These are phyloP conservation scores for Talaromyces rugulosus DNA, from an alignment of 2,329 filamentous ascomycete species.

Conservation along the genomic window DNA sequence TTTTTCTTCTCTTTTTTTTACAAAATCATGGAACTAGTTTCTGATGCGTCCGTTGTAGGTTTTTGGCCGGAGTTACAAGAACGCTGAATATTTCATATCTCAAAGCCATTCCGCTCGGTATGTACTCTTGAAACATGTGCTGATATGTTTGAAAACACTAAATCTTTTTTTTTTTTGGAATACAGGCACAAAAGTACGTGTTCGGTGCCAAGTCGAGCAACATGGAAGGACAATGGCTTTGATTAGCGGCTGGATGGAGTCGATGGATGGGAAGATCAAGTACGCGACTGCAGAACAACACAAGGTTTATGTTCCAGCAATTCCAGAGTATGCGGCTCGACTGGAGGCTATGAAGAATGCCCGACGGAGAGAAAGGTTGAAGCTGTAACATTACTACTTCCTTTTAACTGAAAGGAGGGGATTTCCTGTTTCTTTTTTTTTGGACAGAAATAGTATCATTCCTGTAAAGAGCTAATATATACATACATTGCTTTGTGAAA, in stretches of 20 bases:
- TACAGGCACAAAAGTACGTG: slow-evolving; percentile 38
- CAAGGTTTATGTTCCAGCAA: slow-evolving; percentile 45
- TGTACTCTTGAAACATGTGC: slow-evolving; percentile 5
- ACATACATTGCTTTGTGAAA: slow-evolving; percentile 11
- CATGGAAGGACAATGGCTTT: slow-evolving; percentile 51
- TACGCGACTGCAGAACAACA: slow-evolving; percentile 52
- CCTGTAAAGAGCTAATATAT: slow-evolving; percentile 12
- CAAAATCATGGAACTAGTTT: background rate
- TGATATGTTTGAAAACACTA: background rate
- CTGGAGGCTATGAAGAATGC: slow-evolving; percentile 6
- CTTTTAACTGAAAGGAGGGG: background rate
- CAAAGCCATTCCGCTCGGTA: slow-evolving; percentile 45
- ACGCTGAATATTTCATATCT: slow-evolving; percentile 51
- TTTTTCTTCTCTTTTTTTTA: background rate
- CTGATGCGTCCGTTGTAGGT: slow-evolving; percentile 21
- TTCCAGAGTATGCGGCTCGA: slow-evolving; percentile 30
- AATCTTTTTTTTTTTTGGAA: background rate
- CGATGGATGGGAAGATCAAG: slow-evolving; percentile 43
- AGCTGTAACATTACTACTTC: background rate
- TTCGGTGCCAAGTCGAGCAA: slow-evolving; percentile 42
- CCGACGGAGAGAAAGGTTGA: slow-evolving; percentile 5
- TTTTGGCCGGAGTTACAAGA: slow-evolving; percentile 49
- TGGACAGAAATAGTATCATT: background rate
- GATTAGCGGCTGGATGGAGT: slow-evolving; percentile 48
- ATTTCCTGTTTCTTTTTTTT: background rate